Evolutionary conservation across 257 asterid species (phyloP).

Genomic region (Fraxinus quadrangulata): DNA sequence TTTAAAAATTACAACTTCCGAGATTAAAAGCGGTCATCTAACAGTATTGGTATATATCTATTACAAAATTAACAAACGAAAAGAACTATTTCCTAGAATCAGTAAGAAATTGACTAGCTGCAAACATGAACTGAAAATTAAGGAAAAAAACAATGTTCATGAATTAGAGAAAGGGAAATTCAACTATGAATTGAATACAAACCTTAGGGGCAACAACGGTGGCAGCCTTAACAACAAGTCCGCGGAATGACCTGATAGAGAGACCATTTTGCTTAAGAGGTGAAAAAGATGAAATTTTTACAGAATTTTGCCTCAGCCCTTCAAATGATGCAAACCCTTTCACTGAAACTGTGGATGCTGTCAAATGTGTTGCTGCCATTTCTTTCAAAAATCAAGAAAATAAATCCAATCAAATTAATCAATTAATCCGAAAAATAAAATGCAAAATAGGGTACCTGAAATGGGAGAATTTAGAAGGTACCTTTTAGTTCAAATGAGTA

Average conservation of each 20-base stretch:
- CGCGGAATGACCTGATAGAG: constrained; percentile 44
- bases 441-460: background rate
- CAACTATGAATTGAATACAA: background rate
- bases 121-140: background rate
- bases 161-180: background rate
- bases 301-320: constrained; percentile 64
- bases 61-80: background rate
- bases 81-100: background rate
- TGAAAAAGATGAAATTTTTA: constrained; percentile 46
- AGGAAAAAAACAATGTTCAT: background rate
- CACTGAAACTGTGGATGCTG: constrained; percentile 73
- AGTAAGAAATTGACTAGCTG: background rate
- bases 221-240: constrained; percentile 84
- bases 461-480: background rate
- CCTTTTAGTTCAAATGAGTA: background rate
- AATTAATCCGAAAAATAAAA: background rate
- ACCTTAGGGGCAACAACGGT: constrained; percentile 94
- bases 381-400: constrained; percentile 23
- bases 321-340: constrained; percentile 76
- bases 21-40: background rate
- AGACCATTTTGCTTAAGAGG: constrained; percentile 50
- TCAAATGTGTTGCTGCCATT: constrained; percentile 84
- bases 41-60: too few species aligned
- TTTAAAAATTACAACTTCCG: background rate
- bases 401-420: background rate